Evolutionary conservation across 352 stramenopile species (phyloP).

Genomic region (Pythium chondricola): DNA sequence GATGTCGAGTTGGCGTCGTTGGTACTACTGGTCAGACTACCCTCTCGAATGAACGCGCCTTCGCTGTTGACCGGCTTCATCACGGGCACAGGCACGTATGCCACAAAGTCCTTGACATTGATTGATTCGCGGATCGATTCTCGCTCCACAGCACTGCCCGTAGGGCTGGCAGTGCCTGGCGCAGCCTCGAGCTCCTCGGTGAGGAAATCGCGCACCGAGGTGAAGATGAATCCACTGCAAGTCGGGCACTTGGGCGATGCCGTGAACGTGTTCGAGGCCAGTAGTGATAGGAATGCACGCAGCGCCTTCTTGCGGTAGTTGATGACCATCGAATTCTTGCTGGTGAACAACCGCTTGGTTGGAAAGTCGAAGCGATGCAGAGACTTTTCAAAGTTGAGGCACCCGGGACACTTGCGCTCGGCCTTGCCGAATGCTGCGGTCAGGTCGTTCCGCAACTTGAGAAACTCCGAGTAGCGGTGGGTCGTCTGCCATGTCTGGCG

Average conservation of each 20-base stretch:
- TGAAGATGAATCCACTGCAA: conserved; percentile 69
- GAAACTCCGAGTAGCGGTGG: conserved; percentile 81
- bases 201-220: conserved; percentile 72
- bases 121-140: conserved; percentile 58
- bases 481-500: conserved; percentile 63
- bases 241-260: conserved; percentile 73
- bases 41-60: conserved; percentile 39
- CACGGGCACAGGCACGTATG: conserved; percentile 40
- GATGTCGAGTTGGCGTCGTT: neutral
- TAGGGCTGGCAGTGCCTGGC: neutral
- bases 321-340: conserved; percentile 63
- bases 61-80: conserved; percentile 56
- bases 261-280: conserved; percentile 80
- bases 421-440: conserved; percentile 51
- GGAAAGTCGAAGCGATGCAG: conserved; percentile 80
- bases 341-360: conserved; percentile 78
- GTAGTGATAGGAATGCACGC: conserved; percentile 57
- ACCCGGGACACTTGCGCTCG: conserved; percentile 72
- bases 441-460: conserved; percentile 61
- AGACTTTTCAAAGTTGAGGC: conserved; percentile 79
- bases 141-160: neutral
- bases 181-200: conserved; percentile 25
- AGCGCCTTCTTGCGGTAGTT: conserved; percentile 80
- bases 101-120: conserved; percentile 73
- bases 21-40: neutral